A percentile compares a stretch with the other conserved stretches of the same genome.
These are phyloP conservation scores for Aspergillus saccharolyticus DNA, from an alignment of 495 filamentous ascomycete species.

Conservation along the genomic window DNA sequence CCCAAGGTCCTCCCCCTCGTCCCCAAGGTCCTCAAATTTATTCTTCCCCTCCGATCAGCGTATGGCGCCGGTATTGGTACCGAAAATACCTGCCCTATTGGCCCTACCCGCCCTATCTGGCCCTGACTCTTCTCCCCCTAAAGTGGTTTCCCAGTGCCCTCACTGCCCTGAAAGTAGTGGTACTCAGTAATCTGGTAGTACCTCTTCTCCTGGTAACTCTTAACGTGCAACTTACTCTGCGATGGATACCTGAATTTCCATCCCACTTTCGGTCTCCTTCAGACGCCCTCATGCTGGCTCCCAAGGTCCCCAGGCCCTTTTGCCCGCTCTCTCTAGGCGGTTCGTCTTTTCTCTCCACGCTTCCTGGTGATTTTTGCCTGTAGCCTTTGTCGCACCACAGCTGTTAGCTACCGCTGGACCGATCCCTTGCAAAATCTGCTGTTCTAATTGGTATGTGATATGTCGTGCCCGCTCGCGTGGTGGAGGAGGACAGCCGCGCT, in stretches of 20 bases:
- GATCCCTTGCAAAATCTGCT: not conserved
- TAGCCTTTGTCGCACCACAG: conserved; percentile 6
- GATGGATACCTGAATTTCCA: not conserved
- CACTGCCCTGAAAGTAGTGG: not conserved
- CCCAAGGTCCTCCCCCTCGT: conserved; percentile 15
- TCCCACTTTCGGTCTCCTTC: not conserved
- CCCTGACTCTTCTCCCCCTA: not conserved
- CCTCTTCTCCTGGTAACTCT: not conserved
- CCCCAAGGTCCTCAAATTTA: conserved; percentile 31
- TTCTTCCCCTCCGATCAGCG: not conserved
- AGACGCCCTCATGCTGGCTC: conserved; percentile 7
- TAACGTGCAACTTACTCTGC: not conserved
- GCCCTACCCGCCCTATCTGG: not conserved
- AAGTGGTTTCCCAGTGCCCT: too few species aligned
- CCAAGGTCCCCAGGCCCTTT: conserved; percentile 12
- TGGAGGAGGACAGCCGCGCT: not conserved
- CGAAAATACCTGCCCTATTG: conserved; percentile 5
- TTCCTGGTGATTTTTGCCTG: conserved; percentile 12
- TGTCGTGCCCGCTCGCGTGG: conserved; percentile 7
- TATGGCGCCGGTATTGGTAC: not conserved
- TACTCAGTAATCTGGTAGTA: not conserved
- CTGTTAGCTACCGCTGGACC: not conserved
- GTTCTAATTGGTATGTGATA: conserved; percentile 9
- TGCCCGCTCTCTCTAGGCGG: conserved; percentile 14
- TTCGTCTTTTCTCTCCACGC: conserved; percentile 9